Percentiles rank a stretch among this genome's conserved stretches.
phyloP scores from a whole-genome alignment of 2,329 filamentous ascomycete species.

The Pestalotiopsis sp. region DNA sequence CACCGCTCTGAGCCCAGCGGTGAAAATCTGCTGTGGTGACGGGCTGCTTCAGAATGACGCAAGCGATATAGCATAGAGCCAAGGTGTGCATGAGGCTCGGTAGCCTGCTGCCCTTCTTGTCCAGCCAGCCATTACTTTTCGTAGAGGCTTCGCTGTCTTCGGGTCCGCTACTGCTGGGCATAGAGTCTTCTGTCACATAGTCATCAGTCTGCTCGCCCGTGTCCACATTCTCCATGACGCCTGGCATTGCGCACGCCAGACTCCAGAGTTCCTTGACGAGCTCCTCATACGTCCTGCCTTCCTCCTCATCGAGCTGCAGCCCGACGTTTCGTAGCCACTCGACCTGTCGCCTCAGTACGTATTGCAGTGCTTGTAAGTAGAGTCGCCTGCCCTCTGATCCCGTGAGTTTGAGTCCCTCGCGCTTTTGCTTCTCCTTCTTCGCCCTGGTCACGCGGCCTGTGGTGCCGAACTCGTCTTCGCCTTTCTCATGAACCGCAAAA shows the following conservation, averaged over 20 bases:
- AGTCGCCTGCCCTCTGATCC: conserved; percentile 74
- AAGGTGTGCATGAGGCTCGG: conserved; percentile 77
- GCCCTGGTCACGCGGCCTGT: conserved; percentile 57
- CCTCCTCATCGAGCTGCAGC: conserved; percentile 67
- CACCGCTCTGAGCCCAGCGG: conserved; percentile 66
- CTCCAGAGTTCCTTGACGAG: conserved; percentile 86
- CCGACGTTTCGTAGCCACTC: conserved; percentile 70
- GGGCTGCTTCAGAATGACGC: conserved; percentile 74
- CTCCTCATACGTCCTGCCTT: conserved; percentile 71
- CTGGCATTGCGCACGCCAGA: conserved; percentile 59
- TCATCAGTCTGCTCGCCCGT: conserved; percentile 21
- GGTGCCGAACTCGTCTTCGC: conserved; percentile 68
- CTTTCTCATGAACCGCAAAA: conserved; percentile 56
- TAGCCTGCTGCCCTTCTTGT: conserved; percentile 46
- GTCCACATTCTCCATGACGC: conserved; percentile 37
- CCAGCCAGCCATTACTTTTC: conserved; percentile 43
- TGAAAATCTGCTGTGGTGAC: conserved; percentile 74
- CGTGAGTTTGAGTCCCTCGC: conserved; percentile 54
- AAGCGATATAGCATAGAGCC: conserved; percentile 77
- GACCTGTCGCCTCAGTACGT: conserved; percentile 82
- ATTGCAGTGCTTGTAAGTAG: conserved; percentile 81
- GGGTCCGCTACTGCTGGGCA: conserved; percentile 41
- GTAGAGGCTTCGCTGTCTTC: conserved; percentile 25
- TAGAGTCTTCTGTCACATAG: conserved; percentile 17
- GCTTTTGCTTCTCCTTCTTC: conserved; percentile 59